Base-by-base conservation (phyloP, 2,329 filamentous ascomycete species). In the Phyllosticta ampelicida region DNA sequence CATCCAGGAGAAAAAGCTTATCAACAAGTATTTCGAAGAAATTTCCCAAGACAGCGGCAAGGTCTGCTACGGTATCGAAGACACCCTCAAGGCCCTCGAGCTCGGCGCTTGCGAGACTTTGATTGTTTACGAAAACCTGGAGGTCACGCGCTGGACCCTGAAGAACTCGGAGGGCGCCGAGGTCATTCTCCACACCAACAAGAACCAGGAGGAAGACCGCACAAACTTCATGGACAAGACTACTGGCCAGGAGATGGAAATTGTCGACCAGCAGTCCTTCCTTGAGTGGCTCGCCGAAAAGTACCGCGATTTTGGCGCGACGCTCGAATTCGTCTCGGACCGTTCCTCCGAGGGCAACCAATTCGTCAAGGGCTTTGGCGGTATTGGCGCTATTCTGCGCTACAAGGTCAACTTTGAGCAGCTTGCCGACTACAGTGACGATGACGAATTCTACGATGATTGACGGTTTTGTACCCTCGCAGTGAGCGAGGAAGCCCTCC, bases 381-480 rank as follows among this genome's bases (percentile, higher is more conserved):
- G 94, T 71, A 96, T 99, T 67, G 94, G 94, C 65, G 92, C 92
- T 64, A 86, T 99, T 70, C 85, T 99, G 72, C 90, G 94, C 67
- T 99, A 99, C 85, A 96, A 96, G 81, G 90, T 99, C 81, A 99
- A 99, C 81, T 99, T 99, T 78, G 95, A 99, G 78, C 95, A 99
- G 77, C 83, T 99, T 75, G 87, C 87, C 75, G 94, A 97, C 74
- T 81, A 87, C 70, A 85, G 87, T 70, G 91, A 95, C 74, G 75
- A 78, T 61, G 77, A 79, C 65, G 92, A 97, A 73, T 92, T 92
- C 76, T 96, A 95, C 80, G 86, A 88, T 74, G 85, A 95, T 94
- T 92, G 88, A 92, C 87, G 86, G 82, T 83, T 85, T 84, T 84
- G 89, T 80, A 80, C 82, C 89, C 89, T 92, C 88, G 88, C 86